Evolutionary conservation across 2,329 filamentous ascomycete species (phyloP), one percentile per base, ranked within the genome.

Genomic region (Colletotrichum acutatum): DNA sequence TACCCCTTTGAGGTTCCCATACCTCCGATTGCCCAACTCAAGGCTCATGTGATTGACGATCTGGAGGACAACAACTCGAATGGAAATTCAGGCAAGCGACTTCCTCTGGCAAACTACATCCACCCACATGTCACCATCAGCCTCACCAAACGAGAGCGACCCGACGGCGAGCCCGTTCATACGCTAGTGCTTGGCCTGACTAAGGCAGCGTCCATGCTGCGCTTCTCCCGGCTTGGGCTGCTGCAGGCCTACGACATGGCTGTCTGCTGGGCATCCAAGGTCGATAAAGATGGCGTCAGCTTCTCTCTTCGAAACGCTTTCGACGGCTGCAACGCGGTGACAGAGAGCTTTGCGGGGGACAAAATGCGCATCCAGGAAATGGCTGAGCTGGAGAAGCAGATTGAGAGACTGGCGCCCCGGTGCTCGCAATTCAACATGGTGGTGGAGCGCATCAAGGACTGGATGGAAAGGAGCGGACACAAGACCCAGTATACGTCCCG

Each of bases 221-320:
- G 62, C n/a, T 56, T 26, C 14, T 65, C 62, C 14, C 62, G 49
- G n/a, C 32, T 42, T 26, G 62, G 62, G 9, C 24, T 65, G 16
- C 62, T 65, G 14, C 62, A 65, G 16, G 62, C 49, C 19, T 56
- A 65, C 11, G 62, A 65, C 62, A 65, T 65, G 62, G 52, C 34
- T 4, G 30, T 65, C 14, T 65, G 49, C 62, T 56, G 62, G 62
- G 62, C 49, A 11, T 54, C 62, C 5, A 54, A 54, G 49, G 22
- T 56, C 49, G 49, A 42, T 6, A 65, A 22, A 2, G 49, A 65
- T 0, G 49, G 62, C 19, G 8, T 12, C 22, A 65, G 62, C 49
- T 28, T 56, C 22, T 37, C 62, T 7, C 8, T 65, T 52, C 54
- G 30, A 30, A 30, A 19, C 3, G 62, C 52, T 11, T 65, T 65